Base-by-base conservation (phyloP, 306 rosid species). In the Mimosa bimucronata region DNA sequence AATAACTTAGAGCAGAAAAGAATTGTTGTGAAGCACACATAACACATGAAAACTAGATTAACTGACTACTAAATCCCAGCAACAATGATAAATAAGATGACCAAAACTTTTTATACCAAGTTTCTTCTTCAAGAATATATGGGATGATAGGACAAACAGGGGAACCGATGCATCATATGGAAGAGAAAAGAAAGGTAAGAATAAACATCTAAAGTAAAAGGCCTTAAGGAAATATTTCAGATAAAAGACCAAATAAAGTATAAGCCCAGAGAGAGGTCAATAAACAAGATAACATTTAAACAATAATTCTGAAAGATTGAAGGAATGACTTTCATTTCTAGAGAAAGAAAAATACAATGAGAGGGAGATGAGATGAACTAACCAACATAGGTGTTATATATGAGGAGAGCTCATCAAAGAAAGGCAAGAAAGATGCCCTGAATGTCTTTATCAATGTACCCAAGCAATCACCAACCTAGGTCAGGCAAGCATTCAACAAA, bases 341-440 rank as follows among this genome's bases (percentile, higher is more conserved):
- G 48, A 46, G 71, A 60, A 45, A 62, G 25, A 53, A 60, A 73
- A 12, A 61, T 68, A 79, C 11, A 48, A 52, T 21, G 16, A 50
- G 16, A 52, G 72, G 45, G 19, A 55, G 31, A 21, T 26, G 23
- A 62, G 40, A 78, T 74, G 37, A 83, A 87, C 98, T 89, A 80
- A 95, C 98, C 94, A 96, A 89, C 98, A 95, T 92, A 71, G 98
- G 98, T 46, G 94, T 95, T 77, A 95, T 52, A 84, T 91, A 95
- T 23, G 97, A 86, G 23, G 94, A 83, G 80, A 95, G 88, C 87
- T 93, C 98, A 21, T 95, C 98, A 82, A 95, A 95, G 91, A 95
- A 87, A 25, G 98, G 98, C 85, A 92, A 86, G 97, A 95, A 95
- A 73, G 98, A 89, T 26, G 89, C 92, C 76, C 86, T 89, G 85